Base-by-base conservation (phyloP, 2,329 filamentous ascomycete genomes). In the Cladobotryum protrusum region DNA sequence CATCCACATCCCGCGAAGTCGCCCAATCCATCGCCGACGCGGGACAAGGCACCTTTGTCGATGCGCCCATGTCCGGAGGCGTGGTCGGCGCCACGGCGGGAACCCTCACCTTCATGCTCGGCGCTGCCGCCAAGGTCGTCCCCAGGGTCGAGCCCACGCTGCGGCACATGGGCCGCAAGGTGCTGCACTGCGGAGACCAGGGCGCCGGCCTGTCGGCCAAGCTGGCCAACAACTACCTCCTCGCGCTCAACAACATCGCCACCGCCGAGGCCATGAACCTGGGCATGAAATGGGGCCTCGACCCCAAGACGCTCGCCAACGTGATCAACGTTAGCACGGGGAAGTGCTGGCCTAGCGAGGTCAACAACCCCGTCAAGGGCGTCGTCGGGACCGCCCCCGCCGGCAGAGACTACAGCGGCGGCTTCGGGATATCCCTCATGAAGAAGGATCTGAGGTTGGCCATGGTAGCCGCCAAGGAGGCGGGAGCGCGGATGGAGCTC, bases 61-160 rank as follows among this genome's bases (percentile, higher is more conserved):
- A 99, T 65, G 92, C 93, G 3, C 93, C 93, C 41, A 96, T 99
- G 86, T 97, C 92, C 0, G 93, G 93, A 43, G 93, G 93, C 45
- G 91, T 96, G 0, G 89, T 97, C 5, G 93, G 92, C 40, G 93
- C 93, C 11, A 77, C 82, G 5, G 89, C 89, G 12, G 93, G 87
- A 33, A 91, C 89, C 0, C 74, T 99, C 51, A 96, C 91, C 0
- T 99, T 99, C 67, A 97, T 99, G 93, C 82, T 97, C 49, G 93
- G 93, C 40, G 79, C 85, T 6, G 75, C 82, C 0, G 63, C 72
- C 1, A 71, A 77, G 4, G 66, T 87, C 0, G 74, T 93, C 1
- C 70, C 82, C 1, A 78, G 81, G 11, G 76, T 87, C 9, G 85
- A 85, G 50, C 77, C 82, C 0, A 76, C 90, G 1, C 76, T 99